These are phyloP conservation scores for Paecilomyces sp. DNA, from an alignment of 2,329 filamentous ascomycete genomes.

Conservation along the genomic window DNA sequence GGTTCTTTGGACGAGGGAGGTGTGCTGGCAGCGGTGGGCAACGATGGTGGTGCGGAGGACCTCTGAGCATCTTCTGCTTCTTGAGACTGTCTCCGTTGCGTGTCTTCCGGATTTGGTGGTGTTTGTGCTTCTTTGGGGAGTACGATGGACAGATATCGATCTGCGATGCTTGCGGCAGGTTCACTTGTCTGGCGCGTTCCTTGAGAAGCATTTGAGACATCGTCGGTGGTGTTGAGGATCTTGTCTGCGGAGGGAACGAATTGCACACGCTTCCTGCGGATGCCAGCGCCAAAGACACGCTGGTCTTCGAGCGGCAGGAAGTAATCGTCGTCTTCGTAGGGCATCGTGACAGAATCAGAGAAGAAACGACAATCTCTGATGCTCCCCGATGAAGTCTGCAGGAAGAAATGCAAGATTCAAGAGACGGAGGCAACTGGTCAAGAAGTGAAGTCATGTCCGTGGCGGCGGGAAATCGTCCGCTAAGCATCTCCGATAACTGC, in stretches of 20 bases:
- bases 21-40: not conserved
- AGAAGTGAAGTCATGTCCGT: not conserved
- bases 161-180: constrained; percentile 23
- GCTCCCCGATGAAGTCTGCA: not conserved
- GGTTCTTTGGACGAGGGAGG: not conserved
- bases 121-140: constrained; percentile 18
- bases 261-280: constrained; percentile 53
- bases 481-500: constrained; percentile 1
- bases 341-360: constrained; percentile 10
- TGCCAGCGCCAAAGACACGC: constrained; percentile 55
- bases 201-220: constrained; percentile 18
- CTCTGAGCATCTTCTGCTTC: not conserved
- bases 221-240: constrained; percentile 20
- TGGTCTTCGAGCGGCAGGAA: constrained; percentile 53
- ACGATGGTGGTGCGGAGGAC: constrained; percentile 7
- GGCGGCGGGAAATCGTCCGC: constrained; percentile 16
- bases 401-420: not conserved
- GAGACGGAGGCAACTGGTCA: not conserved
- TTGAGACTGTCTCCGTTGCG: not conserved
- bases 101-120: constrained; percentile 4
- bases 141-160: constrained; percentile 43
- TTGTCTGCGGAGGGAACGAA: constrained; percentile 49
- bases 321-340: constrained; percentile 49
- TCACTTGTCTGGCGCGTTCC: constrained; percentile 12
- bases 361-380: not conserved